Base-by-base conservation (phyloP, 352 stramenopile genomes). In the Phytophthora tentaculata region DNA sequence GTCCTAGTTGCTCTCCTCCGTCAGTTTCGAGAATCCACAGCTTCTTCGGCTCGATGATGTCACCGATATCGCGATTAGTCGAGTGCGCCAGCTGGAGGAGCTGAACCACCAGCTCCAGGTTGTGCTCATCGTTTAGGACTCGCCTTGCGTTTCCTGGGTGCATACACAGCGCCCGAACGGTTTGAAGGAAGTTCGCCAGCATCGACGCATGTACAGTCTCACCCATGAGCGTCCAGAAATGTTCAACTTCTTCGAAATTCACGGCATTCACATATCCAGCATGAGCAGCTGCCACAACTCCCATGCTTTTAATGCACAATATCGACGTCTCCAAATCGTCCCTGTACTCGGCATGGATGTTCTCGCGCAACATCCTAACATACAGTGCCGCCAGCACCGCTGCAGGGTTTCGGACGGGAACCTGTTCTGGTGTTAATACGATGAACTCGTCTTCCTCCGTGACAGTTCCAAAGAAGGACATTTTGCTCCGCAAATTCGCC, bases 301-400 rank as follows among this genome's bases (percentile, higher is more conserved):
- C 56, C 49, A 96, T 71, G 16, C 80, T 82, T 28, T 88, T 84
- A 1, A 92, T 76, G 53, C 85, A 92, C 23, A 81, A 49, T 13
- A 94, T 67, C 12, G 82, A 86, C 39, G 79, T 81, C 10, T 87
- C 72, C 37, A 91, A 56, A n/a, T 96, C 73, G 53, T 89, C 68
- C 41, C 82, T 74, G 47, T 84, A 83, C 55, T 95, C 86, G 5
- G 81, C 86, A 29, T 82, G 77, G 16, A 91, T 82, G 29, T 87
- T 91, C 66, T 96, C 89, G 12, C 86, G 84, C 9, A 96, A 52
- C 17, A 95, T 85, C 2, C 88, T 76, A 48, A 84, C 81, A 67
- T 95, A 95, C 14, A 95, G 58, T 9, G 80, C 73, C 16, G 71
- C 69, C 14, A 96, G 67, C 23, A 94, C 61, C 24, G 59, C 56